Percentiles rank a stretch among this genome's conserved stretches.
These are phyloP conservation scores for Ophiostoma tasmaniense DNA, from an alignment of 2,329 filamentous ascomycete species.

Conservation along the genomic window DNA sequence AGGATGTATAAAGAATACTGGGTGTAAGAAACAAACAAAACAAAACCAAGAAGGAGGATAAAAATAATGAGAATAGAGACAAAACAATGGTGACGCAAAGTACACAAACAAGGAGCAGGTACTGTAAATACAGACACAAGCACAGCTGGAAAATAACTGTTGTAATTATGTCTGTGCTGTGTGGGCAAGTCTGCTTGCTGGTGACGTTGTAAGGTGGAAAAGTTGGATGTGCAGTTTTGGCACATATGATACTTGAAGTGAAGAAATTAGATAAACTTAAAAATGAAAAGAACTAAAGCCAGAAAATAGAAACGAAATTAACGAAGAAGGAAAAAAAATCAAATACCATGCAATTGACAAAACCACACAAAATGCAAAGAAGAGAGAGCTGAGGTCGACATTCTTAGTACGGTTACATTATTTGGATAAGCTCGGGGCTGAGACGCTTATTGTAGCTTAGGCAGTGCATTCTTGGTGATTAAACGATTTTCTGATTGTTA, in stretches of 20 bases:
- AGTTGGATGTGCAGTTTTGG: background rate
- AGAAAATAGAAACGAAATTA: too few relatives aligned
- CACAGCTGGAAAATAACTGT: background rate
- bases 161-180: background rate
- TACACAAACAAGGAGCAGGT: background rate
- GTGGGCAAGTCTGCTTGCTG: background rate
- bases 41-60: background rate
- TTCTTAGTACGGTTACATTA: background rate
- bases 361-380: background rate
- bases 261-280: background rate
- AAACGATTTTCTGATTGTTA: background rate
- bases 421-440: background rate
- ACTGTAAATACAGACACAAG: background rate
- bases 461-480: background rate
- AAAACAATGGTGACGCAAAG: background rate
- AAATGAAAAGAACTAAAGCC: too few relatives aligned
- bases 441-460: background rate
- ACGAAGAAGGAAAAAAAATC: too few relatives aligned
- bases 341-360: too few relatives aligned
- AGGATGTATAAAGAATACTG: background rate
- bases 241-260: background rate
- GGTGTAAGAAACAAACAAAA: background rate
- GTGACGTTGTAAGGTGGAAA: background rate
- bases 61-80: background rate
- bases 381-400: background rate